Percentiles rank a stretch among this genome's conserved stretches.
These are phyloP conservation scores for Trametes villosa DNA, from an alignment of 768 basidiomycete genomes.

Conservation along the genomic window DNA sequence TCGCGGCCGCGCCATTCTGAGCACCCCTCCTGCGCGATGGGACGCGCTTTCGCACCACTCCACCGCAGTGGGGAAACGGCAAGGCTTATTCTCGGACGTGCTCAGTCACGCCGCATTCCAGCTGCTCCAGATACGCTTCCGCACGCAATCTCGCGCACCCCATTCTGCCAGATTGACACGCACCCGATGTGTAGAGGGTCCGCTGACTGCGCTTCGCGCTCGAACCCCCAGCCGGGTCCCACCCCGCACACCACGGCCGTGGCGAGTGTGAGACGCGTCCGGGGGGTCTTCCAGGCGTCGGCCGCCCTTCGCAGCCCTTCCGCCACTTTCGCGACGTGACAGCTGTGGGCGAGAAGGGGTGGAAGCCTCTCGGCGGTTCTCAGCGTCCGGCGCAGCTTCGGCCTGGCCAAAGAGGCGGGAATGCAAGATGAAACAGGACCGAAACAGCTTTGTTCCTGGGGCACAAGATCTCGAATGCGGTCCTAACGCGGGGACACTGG, in stretches of 20 bases:
- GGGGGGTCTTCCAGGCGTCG: constrained; percentile 13
- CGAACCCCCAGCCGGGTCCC: constrained; percentile 1
- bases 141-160: background rate
- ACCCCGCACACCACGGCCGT: constrained; percentile 2
- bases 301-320: constrained; percentile 12
- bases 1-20: background rate
- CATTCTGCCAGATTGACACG: constrained; percentile 16
- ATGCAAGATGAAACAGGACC: constrained; percentile 14
- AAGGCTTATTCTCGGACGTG: constrained; percentile 24
- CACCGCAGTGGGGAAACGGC: constrained; percentile 12
- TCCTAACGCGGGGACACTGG: background rate
- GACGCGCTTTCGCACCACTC: constrained; percentile 10
- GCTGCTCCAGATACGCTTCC: background rate
- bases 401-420: constrained; percentile 7
- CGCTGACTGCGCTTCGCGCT: constrained; percentile 5
- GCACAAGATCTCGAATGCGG: constrained; percentile 5
- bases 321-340: constrained; percentile 6
- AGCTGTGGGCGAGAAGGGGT: background rate
- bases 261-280: background rate
- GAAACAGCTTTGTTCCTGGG: constrained; percentile 6
- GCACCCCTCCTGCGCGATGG: background rate
- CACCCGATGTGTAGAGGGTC: constrained; percentile 16
- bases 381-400: constrained; percentile 13
- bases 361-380: background rate
- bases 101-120: constrained; percentile 11